These are phyloP conservation scores for Coccomyxa sp. DNA, from an alignment of 139 green algal species.

Conservation along the genomic window DNA sequence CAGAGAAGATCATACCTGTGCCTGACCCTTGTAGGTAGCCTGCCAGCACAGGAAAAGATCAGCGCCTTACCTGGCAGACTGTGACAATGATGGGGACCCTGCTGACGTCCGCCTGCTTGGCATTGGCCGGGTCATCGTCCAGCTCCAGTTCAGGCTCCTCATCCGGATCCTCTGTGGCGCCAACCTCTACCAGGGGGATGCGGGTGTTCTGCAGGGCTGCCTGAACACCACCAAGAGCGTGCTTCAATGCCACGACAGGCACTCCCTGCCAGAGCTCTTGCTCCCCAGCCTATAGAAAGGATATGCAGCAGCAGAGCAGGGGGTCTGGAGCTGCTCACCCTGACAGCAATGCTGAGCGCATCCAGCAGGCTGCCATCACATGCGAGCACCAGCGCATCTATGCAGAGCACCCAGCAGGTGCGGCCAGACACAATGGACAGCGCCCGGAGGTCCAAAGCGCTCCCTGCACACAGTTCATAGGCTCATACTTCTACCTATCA, in stretches of 20 bases:
- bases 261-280: too few relatives aligned
- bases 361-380: constrained; percentile 77
- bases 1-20: too few relatives aligned
- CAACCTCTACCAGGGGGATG: constrained; percentile 45
- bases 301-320: not conserved
- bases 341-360: constrained; percentile 64
- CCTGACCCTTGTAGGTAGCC: too few relatives aligned
- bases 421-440: constrained; percentile 77
- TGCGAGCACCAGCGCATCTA: constrained; percentile 82
- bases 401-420: constrained; percentile 72
- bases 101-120: constrained; percentile 36
- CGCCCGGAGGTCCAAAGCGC: constrained; percentile 49
- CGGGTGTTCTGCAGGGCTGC: constrained; percentile 59
- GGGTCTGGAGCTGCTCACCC: constrained; percentile 13
- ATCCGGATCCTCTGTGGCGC: constrained; percentile 31
- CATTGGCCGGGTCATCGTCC: constrained; percentile 50
- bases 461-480: constrained; percentile 6
- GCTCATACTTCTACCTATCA: not conserved
- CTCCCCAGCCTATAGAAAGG: not conserved
- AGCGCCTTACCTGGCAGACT: constrained; percentile 38
- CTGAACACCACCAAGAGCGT: constrained; percentile 9
- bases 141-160: constrained; percentile 70
- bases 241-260: too few relatives aligned
- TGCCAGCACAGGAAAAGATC: not conserved
- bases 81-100: constrained; percentile 52